Evolutionary conservation across 2,329 filamentous ascomycete genomes (phyloP).

Genomic region (Claviceps capensis): DNA sequence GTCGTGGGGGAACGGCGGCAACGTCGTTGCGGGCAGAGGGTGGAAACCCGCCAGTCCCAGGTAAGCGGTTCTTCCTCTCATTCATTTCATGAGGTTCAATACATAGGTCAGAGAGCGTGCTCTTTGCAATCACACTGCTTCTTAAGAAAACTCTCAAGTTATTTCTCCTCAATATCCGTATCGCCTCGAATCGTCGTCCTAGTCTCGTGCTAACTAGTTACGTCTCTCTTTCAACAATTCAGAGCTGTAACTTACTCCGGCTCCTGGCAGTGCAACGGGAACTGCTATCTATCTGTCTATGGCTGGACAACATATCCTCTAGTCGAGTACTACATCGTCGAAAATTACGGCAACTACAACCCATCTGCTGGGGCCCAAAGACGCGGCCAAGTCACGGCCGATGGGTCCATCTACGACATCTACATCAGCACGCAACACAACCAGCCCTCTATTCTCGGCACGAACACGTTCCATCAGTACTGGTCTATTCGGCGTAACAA

Average conservation of each 20-base stretch:
- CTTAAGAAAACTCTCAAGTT: too few relatives aligned
- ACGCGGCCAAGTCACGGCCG: conserved; percentile 21
- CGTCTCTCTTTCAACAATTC: conserved; percentile 9
- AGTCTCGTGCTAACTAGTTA: not conserved
- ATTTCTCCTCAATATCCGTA: too few relatives aligned
- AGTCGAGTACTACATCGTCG: conserved; percentile 25
- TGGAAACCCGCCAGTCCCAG: conserved; percentile 38
- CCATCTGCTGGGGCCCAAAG: conserved; percentile 18
- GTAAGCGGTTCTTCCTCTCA: conserved; percentile 18
- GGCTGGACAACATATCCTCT: conserved; percentile 24
- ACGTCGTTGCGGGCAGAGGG: conserved; percentile 45
- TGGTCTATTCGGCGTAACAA: conserved; percentile 1
- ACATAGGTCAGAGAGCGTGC: conserved; percentile 6
- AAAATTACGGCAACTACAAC: conserved; percentile 24
- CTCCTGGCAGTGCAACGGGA: conserved; percentile 11
- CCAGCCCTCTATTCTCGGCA: conserved; percentile 34
- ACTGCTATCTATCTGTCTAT: conserved; percentile 24
- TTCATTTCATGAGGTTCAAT: not conserved
- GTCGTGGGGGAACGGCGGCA: conserved; percentile 30
- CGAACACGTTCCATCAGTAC: conserved; percentile 37
- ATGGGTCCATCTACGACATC: conserved; percentile 25
- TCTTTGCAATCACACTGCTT: not conserved
- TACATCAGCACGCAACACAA: conserved; percentile 24
- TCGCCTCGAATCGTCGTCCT: too few relatives aligned
- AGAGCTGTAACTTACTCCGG: conserved; percentile 13